Base-by-base conservation (phyloP, 768 basidiomycete genomes). In the Cystobasidium onofrii region DNA sequence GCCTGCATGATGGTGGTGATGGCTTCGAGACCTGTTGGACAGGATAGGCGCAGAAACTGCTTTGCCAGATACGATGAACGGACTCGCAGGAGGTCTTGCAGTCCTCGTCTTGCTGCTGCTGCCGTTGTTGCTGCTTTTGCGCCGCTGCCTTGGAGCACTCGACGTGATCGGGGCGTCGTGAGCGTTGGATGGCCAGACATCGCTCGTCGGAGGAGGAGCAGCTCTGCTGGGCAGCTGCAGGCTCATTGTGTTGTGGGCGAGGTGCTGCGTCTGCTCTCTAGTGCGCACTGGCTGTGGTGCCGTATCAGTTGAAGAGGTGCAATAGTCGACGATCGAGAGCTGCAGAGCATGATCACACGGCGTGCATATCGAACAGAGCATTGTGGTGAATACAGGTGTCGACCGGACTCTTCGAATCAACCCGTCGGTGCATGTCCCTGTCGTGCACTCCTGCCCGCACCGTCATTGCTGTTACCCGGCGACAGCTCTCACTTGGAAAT, bases 211-310 rank as follows among this genome's bases (percentile, higher is more conserved):
- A 4, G 65, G 65, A 23, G 65, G 65, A 3, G 65, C 65, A 23
- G 36, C 43, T 31, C 27, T 44, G 20, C 25, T 36, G 6, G 65
- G 65, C 27, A 67, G 65, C 41, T 67, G 65, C 46, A 67, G 65
- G 20, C 36, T 31, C 65, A 67, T 67, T 7, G 12, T 52, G 27
- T 17, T 63, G 61, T 63, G 10, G 29, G n/a, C 23, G 15, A n/a
- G n/a, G n/a, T n/a, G n/a, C n/a, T n/a, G n/a, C n/a, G n/a, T n/a
- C n/a, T n/a, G n/a, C n/a, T n/a, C n/a, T n/a, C n/a, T n/a, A n/a
- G n/a, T n/a, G n/a, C n/a, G n/a, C n/a, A n/a, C n/a, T n/a, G n/a
- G n/a, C n/a, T n/a, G n/a, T n/a, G n/a, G n/a, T n/a, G n/a, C n/a
- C n/a, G n/a, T n/a, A n/a, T n/a, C n/a, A n/a, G n/a, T n/a, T n/a